These are phyloP conservation scores for Epichloe sibirici DNA, from an alignment of 2,329 filamentous ascomycete species.

Conservation along the genomic window DNA sequence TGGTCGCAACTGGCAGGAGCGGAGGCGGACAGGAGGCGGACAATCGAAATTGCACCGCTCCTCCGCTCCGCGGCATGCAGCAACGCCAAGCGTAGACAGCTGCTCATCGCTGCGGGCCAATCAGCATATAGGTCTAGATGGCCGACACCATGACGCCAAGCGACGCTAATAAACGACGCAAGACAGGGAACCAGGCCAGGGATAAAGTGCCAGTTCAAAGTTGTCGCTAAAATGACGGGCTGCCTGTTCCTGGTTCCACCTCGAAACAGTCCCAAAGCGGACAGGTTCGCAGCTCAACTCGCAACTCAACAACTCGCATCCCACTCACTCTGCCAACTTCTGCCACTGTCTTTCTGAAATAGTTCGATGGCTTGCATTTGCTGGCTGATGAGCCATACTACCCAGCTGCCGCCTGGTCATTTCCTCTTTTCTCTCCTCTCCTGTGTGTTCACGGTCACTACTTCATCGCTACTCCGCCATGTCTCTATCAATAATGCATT, in stretches of 20 bases:
- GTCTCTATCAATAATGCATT: too few relatives aligned
- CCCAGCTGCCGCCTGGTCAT: too few relatives aligned
- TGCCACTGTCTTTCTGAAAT: background rate
- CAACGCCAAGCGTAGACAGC: background rate
- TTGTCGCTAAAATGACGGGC: background rate
- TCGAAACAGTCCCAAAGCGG: background rate
- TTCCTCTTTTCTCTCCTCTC: too few relatives aligned
- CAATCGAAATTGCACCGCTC: conserved; percentile 15
- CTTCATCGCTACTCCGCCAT: too few relatives aligned
- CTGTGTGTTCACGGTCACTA: too few relatives aligned
- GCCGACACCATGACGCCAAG: background rate
- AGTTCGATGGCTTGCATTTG: too few relatives aligned
- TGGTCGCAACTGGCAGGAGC: conserved; percentile 7
- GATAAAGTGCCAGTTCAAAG: background rate
- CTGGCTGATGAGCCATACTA: too few relatives aligned
- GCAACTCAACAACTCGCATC: background rate
- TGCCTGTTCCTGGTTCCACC: background rate
- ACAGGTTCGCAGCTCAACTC: background rate
- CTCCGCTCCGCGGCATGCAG: conserved; percentile 13
- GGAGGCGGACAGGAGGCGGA: conserved; percentile 16
- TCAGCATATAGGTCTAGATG: background rate
- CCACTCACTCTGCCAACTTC: too few relatives aligned
- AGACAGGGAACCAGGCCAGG: background rate
- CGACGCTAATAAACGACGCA: background rate
- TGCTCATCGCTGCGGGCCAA: background rate